Evolutionary conservation across 2,329 filamentous ascomycete species (phyloP), one percentile per base, ranked within the genome.

Genomic region (Fusarium sp.): DNA sequence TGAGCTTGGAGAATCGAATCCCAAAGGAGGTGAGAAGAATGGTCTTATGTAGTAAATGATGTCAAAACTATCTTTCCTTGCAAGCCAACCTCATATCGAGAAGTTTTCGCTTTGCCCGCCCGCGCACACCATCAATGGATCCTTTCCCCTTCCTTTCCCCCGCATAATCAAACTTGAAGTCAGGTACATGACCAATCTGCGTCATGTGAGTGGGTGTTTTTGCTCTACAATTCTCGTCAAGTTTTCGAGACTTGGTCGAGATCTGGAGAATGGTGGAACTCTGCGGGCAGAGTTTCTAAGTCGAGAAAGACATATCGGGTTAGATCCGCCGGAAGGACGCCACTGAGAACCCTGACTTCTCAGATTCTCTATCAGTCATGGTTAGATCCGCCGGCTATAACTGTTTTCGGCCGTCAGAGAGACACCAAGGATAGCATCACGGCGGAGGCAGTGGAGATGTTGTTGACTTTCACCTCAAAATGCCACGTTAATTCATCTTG

Each of bases 171-270:
- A 60, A 69, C 36, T 55, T 51, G 51, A 59, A 49, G 48, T 36
- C 45, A 39, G 48, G 66, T 41, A 51, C 63, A 60, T 68, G 69
- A 62, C 77, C 75, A 79, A 79, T 79, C 69, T 72, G 69, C 60
- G 69, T 66, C 57, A 67, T 66, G 54, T 73, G 62, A 69, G 66
- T 69, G 62, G 64, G 35, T 66, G 73, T 75, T 74, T 67, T 67
- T n/a, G 39, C 52, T 64, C 39, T 58, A 57, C 58, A 72, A 71
- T 66, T 73, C 63, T 70, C 69, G 66, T 67, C 62, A 41, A 74
- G 51, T 72, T 76, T 60, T 63, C 70, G 67, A 67, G 45, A 69
- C 63, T 69, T 67, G 64, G 73, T 64, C 64, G 66, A 77, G 60
- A 70, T 74, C 71, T 75, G 73, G 76, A 71, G 64, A 59, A 66